Evolutionary conservation across 257 asterid species (phyloP), one percentile per base, ranked within the genome.

Genomic region (Solanum dulcamara): DNA sequence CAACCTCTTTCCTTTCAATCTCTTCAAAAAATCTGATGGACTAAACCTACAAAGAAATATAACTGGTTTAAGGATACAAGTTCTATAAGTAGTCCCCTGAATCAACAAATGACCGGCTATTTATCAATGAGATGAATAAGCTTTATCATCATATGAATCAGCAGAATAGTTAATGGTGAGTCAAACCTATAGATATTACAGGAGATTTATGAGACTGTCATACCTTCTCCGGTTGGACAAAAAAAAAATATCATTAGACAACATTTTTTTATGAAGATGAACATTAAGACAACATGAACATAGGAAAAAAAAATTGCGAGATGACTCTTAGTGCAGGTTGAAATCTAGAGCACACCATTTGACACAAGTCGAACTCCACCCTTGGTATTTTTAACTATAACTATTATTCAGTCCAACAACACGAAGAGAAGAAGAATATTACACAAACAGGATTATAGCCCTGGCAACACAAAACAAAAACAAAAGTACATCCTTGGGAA

Each of bases 21-120:
- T 95, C 88, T 90, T 92, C 94, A 97, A 91, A 89, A 97, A 95
- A 87, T 95, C 97, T 18, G 95, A 93, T 32, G 96, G 94, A 85
- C 93, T 93, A 84, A 97, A 94, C 92, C 99, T 97, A 90, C 86
- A 88, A 53, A 85, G 13, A 68, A 7, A 48, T 85, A 46, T 48
- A 84, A 64, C 77, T 26, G 80, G 81, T 71, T 44, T 24, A 20
- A 18, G 42, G 80, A 83, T 66, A 83, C 42, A 35, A n/a, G 14
- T 62, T 5, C 62, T 42, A 62, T 57, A 42, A 60, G 62, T 46
- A 60, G 12, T 83, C 30, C 40, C 79, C 85, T 18, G 80, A 50
- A 51, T 28, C 26, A 28, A 46, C 62, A 46, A 28, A 46, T 17
- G 28, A 28, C 28, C 4, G 35, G 10, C 40, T 3, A 46, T 46